Evolutionary conservation across 2,329 filamentous ascomycete genomes (phyloP).

Genomic region (Exophiala sp.): DNA sequence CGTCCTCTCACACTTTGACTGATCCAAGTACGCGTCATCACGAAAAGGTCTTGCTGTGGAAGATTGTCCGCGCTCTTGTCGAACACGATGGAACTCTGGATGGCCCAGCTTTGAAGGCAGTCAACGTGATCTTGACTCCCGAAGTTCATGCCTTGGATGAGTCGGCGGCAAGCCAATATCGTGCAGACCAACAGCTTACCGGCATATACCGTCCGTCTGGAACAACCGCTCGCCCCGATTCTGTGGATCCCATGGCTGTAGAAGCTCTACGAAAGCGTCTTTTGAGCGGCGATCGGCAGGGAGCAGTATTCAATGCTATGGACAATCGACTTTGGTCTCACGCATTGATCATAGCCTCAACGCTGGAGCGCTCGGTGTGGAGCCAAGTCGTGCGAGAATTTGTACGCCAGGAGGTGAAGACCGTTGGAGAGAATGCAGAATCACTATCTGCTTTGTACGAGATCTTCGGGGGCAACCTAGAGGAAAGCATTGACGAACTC

Average conservation of each 20-base stretch:
- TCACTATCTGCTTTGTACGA: constrained; percentile 89
- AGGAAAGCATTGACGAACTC: constrained; percentile 92
- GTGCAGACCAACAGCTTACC: constrained; percentile 39
- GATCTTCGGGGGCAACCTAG: constrained; percentile 86
- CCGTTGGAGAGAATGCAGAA: constrained; percentile 73
- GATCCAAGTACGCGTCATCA: constrained; percentile 63
- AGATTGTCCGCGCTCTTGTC: constrained; percentile 73
- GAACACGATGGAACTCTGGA: constrained; percentile 84
- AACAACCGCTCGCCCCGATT: constrained; percentile 55
- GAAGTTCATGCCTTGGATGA: constrained; percentile 33
- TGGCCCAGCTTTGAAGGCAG: constrained; percentile 67
- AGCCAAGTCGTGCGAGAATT: constrained; percentile 95
- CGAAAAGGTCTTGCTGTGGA: constrained; percentile 84
- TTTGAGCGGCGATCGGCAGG: constrained; percentile 77
- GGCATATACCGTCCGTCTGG: constrained; percentile 38
- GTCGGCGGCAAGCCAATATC: constrained; percentile 31
- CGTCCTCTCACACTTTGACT: constrained; percentile 45
- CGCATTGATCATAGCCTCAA: constrained; percentile 85
- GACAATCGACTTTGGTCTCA: constrained; percentile 96
- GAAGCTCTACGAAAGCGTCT: constrained; percentile 71
- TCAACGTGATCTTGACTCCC: constrained; percentile 71
- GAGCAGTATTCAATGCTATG: constrained; percentile 88
- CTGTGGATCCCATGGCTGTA: constrained; percentile 65
- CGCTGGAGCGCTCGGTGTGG: constrained; percentile 70
- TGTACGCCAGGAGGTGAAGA: constrained; percentile 89